phyloP scores from a whole-genome alignment of 225 moss, liverwort and hornwort genomes.

The Polytrichum formosum region DNA sequence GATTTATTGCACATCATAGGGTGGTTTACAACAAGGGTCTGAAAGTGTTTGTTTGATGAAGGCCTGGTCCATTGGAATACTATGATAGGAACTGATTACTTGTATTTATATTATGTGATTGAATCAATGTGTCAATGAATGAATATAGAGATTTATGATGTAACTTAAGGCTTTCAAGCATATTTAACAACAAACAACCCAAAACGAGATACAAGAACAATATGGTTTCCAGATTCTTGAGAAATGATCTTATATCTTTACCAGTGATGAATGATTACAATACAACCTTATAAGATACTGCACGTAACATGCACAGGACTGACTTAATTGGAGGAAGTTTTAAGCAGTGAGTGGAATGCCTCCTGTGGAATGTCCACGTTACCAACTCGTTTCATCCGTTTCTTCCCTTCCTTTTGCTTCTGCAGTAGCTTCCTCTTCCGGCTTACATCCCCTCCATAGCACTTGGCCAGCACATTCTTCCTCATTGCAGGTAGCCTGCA shows the following conservation, averaged over 20 bases:
- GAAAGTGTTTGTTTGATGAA: background rate
- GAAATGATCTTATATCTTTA: background rate
- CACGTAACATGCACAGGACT: too few relatives aligned
- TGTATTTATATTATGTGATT: too few relatives aligned
- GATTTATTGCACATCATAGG: slow-evolving; percentile 7
- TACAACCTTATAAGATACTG: background rate
- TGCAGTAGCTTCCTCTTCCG: slow-evolving; percentile 92
- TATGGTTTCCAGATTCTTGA: too few relatives aligned
- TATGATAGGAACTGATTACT: too few relatives aligned
- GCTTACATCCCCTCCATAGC: slow-evolving; percentile 90
- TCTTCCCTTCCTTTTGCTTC: slow-evolving; percentile 98
- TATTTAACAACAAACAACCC: too few relatives aligned
- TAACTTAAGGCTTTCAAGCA: too few relatives aligned
- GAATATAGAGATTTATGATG: too few relatives aligned
- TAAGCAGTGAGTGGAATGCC: slow-evolving; percentile 80
- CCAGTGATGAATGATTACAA: background rate
- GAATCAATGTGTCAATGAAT: too few relatives aligned
- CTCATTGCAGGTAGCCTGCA: slow-evolving; percentile 78
- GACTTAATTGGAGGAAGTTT: slow-evolving; percentile 21
- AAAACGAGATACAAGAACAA: too few relatives aligned
- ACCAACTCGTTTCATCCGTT: slow-evolving; percentile 92
- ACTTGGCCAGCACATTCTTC: slow-evolving; percentile 94
- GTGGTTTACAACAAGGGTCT: background rate
- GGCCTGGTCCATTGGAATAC: background rate
- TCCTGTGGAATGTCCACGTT: slow-evolving; percentile 95